These are phyloP conservation scores for Neurospora crassa DNA, from an alignment of 2,329 filamentous ascomycete genomes.

Conservation along the genomic window DNA sequence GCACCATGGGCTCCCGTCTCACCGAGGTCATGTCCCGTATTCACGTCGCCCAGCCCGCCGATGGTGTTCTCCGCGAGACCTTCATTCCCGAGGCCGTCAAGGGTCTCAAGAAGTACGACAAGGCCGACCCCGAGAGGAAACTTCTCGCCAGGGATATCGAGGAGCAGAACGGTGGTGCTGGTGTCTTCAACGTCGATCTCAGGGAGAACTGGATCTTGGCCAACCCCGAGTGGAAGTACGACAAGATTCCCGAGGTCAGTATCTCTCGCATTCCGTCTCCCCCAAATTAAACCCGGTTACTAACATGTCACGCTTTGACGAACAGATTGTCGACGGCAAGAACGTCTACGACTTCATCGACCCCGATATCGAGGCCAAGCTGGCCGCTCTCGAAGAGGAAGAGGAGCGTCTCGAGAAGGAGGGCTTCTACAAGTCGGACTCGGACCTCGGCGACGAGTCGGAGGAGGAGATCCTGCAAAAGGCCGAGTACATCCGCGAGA, in stretches of 20 bases:
- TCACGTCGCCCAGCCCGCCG: conserved; percentile 91
- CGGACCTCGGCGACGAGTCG: conserved; percentile 75
- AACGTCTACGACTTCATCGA: conserved; percentile 98
- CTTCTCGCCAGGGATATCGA: conserved; percentile 79
- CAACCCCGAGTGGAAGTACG: conserved; percentile 89
- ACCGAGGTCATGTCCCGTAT: conserved; percentile 89
- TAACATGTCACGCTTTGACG: background rate
- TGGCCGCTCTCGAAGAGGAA: conserved; percentile 86
- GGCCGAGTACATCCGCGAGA: conserved; percentile 91
- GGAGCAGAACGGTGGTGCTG: conserved; percentile 84
- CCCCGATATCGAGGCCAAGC: conserved; percentile 89
- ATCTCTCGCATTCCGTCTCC: conserved; percentile 26
- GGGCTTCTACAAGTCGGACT: conserved; percentile 86
- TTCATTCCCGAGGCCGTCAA: conserved; percentile 84
- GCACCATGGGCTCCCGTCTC: conserved; percentile 69
- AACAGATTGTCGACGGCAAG: conserved; percentile 70
- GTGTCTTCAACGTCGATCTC: conserved; percentile 92
- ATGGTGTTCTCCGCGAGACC: conserved; percentile 65
- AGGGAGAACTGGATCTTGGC: conserved; percentile 81
- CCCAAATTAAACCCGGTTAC: conserved; percentile 44
- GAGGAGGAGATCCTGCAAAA: conserved; percentile 83
- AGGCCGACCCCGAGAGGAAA: conserved; percentile 73
- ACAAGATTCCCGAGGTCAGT: conserved; percentile 78
- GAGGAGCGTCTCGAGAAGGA: conserved; percentile 87
- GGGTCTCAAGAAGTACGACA: conserved; percentile 79